These are phyloP conservation scores for Sugiyamaella grinbergsii DNA, from an alignment of 1,139 yeast species.

Conservation along the genomic window DNA sequence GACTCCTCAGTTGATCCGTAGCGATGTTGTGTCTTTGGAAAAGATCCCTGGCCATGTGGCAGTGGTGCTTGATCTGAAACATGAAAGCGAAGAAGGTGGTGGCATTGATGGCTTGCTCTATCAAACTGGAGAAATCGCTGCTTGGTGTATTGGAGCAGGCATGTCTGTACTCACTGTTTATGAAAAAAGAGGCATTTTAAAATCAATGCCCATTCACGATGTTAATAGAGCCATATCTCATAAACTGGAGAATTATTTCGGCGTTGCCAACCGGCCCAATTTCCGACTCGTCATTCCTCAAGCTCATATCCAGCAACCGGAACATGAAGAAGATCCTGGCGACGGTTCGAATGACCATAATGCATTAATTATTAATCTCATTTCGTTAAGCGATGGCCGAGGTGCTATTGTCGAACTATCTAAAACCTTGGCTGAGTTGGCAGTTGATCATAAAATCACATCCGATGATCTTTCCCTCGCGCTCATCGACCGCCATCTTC, in stretches of 20 bases:
- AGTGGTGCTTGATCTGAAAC: conserved; percentile 67
- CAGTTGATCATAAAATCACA: conserved; percentile 61
- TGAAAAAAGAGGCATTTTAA: conserved; percentile 74
- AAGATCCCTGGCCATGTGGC: conserved; percentile 81
- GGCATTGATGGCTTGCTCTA: conserved; percentile 81
- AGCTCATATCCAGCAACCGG: conserved; percentile 45
- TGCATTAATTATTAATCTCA: conserved; percentile 61
- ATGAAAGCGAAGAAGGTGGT: conserved; percentile 87
- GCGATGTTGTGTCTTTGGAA: conserved; percentile 69
- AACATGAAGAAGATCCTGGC: conserved; percentile 62
- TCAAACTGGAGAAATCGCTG: conserved; percentile 72
- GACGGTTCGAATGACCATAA: conserved; percentile 38
- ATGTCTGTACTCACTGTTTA: conserved; percentile 70
- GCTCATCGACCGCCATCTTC: conserved; percentile 72
- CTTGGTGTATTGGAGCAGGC: conserved; percentile 91
- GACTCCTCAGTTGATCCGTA: conserved; percentile 83
- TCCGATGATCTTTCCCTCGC: conserved; percentile 70
- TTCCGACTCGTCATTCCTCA: conserved; percentile 38
- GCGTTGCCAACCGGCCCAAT: conserved; percentile 65
- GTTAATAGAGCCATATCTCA: conserved; percentile 60
- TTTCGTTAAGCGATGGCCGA: conserved; percentile 82
- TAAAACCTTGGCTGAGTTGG: conserved; percentile 76
- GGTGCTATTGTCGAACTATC: conserved; percentile 88
- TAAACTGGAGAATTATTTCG: conserved; percentile 73
- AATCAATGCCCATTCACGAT: conserved; percentile 50